Base-by-base conservation (phyloP, 192 early-diverging fungal genomes). In the Bifiguratus adelaidae region DNA sequence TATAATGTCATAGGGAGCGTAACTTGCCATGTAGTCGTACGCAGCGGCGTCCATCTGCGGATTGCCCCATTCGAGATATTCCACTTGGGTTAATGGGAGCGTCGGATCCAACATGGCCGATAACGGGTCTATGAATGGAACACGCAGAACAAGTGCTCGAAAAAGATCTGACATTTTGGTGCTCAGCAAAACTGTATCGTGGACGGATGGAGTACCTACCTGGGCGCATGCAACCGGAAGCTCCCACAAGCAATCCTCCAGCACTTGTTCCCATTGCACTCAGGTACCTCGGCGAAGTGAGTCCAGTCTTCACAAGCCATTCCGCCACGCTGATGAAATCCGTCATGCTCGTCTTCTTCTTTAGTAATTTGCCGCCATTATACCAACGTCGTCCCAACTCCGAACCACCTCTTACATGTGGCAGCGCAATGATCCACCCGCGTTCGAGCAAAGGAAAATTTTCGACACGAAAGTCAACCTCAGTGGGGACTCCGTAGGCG, bases 71-170 rank as follows among this genome's bases (percentile, higher is more conserved):
- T 89, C 86, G 7, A 76, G 58, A 23, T 75, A 78, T 41, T 89
- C 86, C 19, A 86, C 73, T 44, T 64, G 58, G 7, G 86, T 86
- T 9, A 85, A 44, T 7, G 86, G 86, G 19, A 86, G 67, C 40
- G 77, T 51, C 4, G 86, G 76, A 34, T 76, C 68, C 26, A 88
- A 56, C 89, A 92, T 92, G 12, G 88, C 72, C n/a, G 85, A 82
- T 32, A 92, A 65, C 24, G 86, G 85, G 44, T 92, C 89, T 4
- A 91, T 67, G 74, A 92, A 92, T 0, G 89, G 89, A 0, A 91
- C 89, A 33, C 78, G 70, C 15, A 86, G 61, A 12, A 88, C 50
- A 1, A 86, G 76, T 0, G 88, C 83, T 3, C 81, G 72, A 53
- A 88, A 89, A 9, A 85, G 65, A 34, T 82, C 81, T 33, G 85